These are phyloP conservation scores for Rosa multiflora DNA, from an alignment of 306 rosid genomes.

Conservation along the genomic window DNA sequence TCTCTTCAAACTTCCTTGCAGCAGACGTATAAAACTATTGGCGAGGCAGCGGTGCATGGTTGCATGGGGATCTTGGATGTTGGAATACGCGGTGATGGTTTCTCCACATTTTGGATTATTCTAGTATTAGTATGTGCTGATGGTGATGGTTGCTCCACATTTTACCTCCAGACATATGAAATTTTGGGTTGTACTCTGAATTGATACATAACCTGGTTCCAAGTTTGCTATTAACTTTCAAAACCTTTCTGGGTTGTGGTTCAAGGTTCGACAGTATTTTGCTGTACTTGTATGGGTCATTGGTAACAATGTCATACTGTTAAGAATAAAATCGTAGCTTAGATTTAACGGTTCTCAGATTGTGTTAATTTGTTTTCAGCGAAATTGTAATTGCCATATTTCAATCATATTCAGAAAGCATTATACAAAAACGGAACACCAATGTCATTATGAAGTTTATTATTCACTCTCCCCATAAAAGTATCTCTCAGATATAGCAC, in stretches of 20 bases:
- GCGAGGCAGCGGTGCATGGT: not conserved
- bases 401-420: not conserved
- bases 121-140: not conserved
- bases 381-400: not conserved
- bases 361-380: not conserved
- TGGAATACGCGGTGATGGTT: not conserved
- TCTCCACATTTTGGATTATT: not conserved
- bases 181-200: not conserved
- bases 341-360: not conserved
- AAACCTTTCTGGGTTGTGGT: not conserved
- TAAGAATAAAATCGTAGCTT: not conserved
- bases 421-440: too few species aligned
- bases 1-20: slow-evolving; percentile 67
- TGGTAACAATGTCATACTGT: too few species aligned
- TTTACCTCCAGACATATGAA: not conserved
- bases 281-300: not conserved
- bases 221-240: not conserved
- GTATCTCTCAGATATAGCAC: not conserved
- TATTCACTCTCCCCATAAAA: not conserved
- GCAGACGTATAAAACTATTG: slow-evolving; percentile 55
- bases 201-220: not conserved
- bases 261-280: not conserved
- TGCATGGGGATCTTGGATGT: not conserved
- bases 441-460: not conserved
- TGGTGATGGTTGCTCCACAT: not conserved